Evolutionary conservation across 2,329 filamentous ascomycete species (phyloP).

Genomic region (Sporothrix variecibatus): DNA sequence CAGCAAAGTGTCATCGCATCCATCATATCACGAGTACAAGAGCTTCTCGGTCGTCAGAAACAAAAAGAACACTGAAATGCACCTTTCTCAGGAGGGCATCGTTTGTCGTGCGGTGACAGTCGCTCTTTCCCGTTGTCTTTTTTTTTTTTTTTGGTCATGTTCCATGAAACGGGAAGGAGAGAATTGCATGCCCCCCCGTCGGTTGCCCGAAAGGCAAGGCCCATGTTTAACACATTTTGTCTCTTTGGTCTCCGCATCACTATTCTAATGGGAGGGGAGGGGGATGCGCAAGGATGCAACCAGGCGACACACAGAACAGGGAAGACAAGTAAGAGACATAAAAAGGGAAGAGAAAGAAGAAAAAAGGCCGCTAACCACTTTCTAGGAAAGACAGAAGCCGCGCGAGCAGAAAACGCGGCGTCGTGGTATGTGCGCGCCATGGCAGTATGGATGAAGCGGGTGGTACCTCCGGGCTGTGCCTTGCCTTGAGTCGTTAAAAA

Average conservation of each 20-base stretch:
- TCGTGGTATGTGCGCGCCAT: not conserved
- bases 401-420: not conserved
- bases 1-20: not conserved
- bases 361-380: not conserved
- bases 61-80: not conserved
- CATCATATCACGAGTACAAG: not conserved
- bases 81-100: not conserved
- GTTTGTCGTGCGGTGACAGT: not conserved
- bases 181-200: not conserved
- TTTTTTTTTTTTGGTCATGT: not conserved
- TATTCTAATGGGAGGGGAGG: not conserved
- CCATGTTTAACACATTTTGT: not conserved
- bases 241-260: not conserved
- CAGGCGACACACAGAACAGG: slow-evolving; percentile 6
- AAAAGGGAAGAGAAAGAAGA: not conserved
- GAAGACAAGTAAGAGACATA: not conserved
- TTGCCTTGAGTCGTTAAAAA: not conserved
- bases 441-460: not conserved
- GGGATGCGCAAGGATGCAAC: slow-evolving; percentile 19
- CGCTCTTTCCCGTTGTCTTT: not conserved
- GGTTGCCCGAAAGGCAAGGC: not conserved
- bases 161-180: slow-evolving; percentile 13
- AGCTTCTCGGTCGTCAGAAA: not conserved
- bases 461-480: not conserved
- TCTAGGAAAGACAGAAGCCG: slow-evolving; percentile 4